phyloP scores from a whole-genome alignment of 2,329 filamentous ascomycete species.

The Xylaria sp. region DNA sequence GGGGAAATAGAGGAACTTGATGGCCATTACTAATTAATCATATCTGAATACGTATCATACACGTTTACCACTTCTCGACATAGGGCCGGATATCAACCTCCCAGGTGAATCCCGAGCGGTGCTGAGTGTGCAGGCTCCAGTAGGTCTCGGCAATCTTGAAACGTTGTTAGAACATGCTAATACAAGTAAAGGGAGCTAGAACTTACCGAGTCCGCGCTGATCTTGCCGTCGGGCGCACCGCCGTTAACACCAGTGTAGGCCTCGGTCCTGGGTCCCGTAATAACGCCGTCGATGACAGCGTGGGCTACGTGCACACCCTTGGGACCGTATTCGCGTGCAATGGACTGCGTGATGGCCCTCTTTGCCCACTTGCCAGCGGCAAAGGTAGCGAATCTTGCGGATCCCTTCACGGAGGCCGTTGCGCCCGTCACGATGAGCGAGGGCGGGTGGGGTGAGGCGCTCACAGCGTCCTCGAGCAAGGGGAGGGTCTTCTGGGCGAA shows the following conservation, averaged over 20 bases:
- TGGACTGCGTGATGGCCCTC: constrained; percentile 71
- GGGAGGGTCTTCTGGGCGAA: constrained; percentile 75
- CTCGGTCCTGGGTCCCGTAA: constrained; percentile 76
- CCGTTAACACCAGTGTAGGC: constrained; percentile 51
- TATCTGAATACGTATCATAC: constrained; percentile 11
- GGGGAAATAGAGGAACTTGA: background rate
- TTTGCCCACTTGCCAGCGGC: constrained; percentile 76
- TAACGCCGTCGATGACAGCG: constrained; percentile 78
- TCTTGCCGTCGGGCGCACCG: constrained; percentile 61
- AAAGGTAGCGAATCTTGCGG: constrained; percentile 71
- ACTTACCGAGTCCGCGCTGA: constrained; percentile 73
- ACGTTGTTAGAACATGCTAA: constrained; percentile 21
- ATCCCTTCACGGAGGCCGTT: constrained; percentile 75
- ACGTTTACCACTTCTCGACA: constrained; percentile 70
- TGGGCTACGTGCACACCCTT: constrained; percentile 79
- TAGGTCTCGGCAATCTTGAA: constrained; percentile 77
- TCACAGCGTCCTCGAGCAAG: constrained; percentile 67
- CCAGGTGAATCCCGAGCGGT: constrained; percentile 74
- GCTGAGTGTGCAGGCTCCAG: constrained; percentile 78
- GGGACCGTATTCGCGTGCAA: constrained; percentile 79
- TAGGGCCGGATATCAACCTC: constrained; percentile 77
- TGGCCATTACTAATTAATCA: constrained; percentile 24
- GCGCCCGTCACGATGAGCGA: constrained; percentile 80
- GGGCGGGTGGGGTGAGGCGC: constrained; percentile 66
- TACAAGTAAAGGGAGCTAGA: background rate